These are phyloP conservation scores for Verticillium nubilum DNA, from an alignment of 2,329 filamentous ascomycete species.

Conservation along the genomic window DNA sequence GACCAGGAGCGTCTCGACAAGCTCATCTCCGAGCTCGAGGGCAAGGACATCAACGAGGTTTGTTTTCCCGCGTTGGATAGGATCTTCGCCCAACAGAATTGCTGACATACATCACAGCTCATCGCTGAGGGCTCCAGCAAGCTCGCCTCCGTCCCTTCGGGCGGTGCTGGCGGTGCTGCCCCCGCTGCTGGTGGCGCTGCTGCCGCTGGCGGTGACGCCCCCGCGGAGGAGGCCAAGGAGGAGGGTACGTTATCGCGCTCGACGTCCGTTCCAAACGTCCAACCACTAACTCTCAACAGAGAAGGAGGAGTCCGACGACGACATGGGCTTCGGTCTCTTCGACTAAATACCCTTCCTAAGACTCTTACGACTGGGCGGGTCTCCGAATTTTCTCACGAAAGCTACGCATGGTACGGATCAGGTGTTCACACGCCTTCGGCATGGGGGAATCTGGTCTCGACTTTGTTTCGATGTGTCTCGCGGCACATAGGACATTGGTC, in stretches of 20 bases:
- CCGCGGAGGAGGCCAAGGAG: conserved; percentile 61
- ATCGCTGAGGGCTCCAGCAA: conserved; percentile 86
- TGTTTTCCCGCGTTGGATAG: conserved; percentile 19
- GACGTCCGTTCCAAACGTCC: neutral
- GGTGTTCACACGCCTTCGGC: conserved; percentile 23
- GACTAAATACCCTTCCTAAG: conserved; percentile 46
- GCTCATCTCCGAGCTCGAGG: conserved; percentile 85
- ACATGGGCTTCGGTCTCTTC: conserved; percentile 63
- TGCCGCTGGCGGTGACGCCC: conserved; percentile 58
- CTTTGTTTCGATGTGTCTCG: conserved; percentile 11
- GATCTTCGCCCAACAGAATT: neutral
- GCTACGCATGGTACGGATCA: conserved; percentile 23
- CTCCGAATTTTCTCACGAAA: conserved; percentile 27
- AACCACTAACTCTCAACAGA: conserved; percentile 32
- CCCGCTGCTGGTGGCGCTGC: conserved; percentile 62
- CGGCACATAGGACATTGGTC: conserved; percentile 8
- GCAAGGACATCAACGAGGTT: conserved; percentile 92
- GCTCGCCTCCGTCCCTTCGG: conserved; percentile 95
- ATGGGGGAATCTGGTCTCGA: conserved; percentile 19
- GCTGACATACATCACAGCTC: conserved; percentile 51
- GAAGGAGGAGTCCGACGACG: conserved; percentile 42
- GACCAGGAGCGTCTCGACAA: conserved; percentile 80
- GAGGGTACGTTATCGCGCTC: conserved; percentile 66
- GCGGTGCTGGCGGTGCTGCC: conserved; percentile 71
- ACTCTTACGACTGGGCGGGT: conserved; percentile 19